Percentiles rank a stretch among this genome's conserved stretches.
Conservation (phyloP, 495 filamentous ascomycete genomes). For the Trichoderma orchidacearum region DNA sequence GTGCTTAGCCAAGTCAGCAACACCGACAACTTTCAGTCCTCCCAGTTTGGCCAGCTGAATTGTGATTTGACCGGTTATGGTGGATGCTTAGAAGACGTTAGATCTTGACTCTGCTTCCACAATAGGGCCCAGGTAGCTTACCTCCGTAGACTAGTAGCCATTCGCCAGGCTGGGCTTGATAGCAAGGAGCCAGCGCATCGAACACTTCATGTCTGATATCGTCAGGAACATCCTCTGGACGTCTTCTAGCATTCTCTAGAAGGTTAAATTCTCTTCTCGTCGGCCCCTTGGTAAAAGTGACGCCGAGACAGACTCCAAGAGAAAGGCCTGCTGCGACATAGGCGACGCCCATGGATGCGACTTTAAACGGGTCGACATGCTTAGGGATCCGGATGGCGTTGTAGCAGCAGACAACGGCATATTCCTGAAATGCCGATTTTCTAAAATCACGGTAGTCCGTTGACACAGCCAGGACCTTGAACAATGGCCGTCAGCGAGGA, state of each 20-base stretch:
- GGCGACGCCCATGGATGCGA: conserved; percentile 49
- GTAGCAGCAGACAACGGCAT: conserved; percentile 46
- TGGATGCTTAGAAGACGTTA: conserved; percentile 25
- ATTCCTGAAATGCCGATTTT: conserved; percentile 58
- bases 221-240: not conserved
- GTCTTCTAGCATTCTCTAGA: not conserved
- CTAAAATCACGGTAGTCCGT: conserved; percentile 60
- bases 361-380: conserved; percentile 29
- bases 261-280: not conserved
- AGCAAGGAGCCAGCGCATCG: not conserved
- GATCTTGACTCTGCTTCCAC: not conserved
- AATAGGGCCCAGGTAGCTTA: conserved; percentile 11
- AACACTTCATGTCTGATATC: not conserved
- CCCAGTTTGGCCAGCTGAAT: conserved; percentile 42
- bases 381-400: conserved; percentile 47
- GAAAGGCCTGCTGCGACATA: conserved; percentile 46
- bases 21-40: conserved; percentile 37
- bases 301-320: conserved; percentile 36
- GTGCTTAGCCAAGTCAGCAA: conserved; percentile 40
- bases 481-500: not conserved
- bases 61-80: conserved; percentile 37
- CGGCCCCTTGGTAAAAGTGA: not conserved
- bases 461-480: conserved; percentile 42
- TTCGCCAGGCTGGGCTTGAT: conserved; percentile 32
- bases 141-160: conserved; percentile 53